A percentile compares a stretch with the other conserved stretches of the same genome.
phyloP scores from a whole-genome alignment of 164 flowering plant species.

The Umbilicus rupestris region DNA sequence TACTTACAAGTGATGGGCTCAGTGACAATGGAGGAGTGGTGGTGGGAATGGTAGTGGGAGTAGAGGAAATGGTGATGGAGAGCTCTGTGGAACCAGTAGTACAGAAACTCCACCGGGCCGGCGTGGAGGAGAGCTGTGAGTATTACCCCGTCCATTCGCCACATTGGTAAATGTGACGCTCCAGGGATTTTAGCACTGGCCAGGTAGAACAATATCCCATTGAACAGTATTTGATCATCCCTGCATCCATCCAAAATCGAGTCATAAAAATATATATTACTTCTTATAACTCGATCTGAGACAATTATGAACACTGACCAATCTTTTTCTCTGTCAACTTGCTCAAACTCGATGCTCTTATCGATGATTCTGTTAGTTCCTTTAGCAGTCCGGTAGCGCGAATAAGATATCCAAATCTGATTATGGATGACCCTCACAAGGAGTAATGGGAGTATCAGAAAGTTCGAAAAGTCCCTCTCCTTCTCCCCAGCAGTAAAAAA shows the following conservation, averaged over 20 bases:
- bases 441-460: conserved; percentile 29
- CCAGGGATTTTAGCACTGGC: background rate
- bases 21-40: conserved; percentile 36
- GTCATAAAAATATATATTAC: background rate
- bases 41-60: conserved; percentile 39
- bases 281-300: background rate
- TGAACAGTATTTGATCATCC: conserved; percentile 35
- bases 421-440: conserved; percentile 37
- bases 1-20: conserved; percentile 35
- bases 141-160: conserved; percentile 25
- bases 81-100: conserved; percentile 40
- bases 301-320: background rate
- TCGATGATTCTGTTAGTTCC: conserved; percentile 30
- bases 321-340: conserved; percentile 14
- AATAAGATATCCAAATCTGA: conserved; percentile 46
- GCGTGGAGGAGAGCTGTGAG: conserved; percentile 19
- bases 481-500: conserved; percentile 16
- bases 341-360: conserved; percentile 22
- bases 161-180: conserved; percentile 15
- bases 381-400: conserved; percentile 47
- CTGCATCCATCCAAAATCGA: conserved; percentile 12
- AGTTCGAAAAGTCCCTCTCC: conserved; percentile 21
- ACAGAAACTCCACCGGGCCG: conserved; percentile 31
- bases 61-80: conserved; percentile 36
- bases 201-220: conserved; percentile 18